A percentile compares a stretch with the other conserved stretches of the same genome.
Conservation (phyloP, 805 yeast species). For the Saccharomycopsis javanensis region DNA sequence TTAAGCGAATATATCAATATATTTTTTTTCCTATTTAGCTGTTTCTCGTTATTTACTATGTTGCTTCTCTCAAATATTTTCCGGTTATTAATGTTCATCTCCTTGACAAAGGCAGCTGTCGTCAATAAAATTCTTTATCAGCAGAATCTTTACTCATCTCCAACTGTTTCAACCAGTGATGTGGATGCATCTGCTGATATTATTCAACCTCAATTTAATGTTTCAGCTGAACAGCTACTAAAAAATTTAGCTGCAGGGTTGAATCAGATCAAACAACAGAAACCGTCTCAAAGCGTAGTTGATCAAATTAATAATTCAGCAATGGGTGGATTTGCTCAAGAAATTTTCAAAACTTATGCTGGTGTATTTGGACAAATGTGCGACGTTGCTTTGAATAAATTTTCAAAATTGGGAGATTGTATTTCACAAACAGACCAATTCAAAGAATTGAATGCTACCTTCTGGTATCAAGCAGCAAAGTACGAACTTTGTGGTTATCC, state of each 20-base stretch:
- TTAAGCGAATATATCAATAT: no score
- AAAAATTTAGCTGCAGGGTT: not conserved
- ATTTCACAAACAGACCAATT: slow-evolving; percentile 11
- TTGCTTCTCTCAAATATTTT: not conserved
- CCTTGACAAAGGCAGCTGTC: not conserved
- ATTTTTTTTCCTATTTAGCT: not conserved
- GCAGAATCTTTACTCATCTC: not conserved
- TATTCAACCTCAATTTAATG: not conserved
- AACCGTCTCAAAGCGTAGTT: not conserved
- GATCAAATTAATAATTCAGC: not conserved
- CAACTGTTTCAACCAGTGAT: not conserved
- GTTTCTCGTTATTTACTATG: not conserved
- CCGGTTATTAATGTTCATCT: not conserved
- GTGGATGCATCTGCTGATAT: not conserved
- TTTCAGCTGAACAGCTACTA: not conserved
- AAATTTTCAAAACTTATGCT: slow-evolving; percentile 2
- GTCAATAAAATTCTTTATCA: not conserved
- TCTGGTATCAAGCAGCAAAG: slow-evolving; percentile 19
- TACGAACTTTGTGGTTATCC: slow-evolving; percentile 17
- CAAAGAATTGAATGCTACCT: slow-evolving; percentile 7
- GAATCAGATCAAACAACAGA: not conserved
- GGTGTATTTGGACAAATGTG: slow-evolving; percentile 15
- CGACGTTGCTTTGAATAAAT: slow-evolving; percentile 6
- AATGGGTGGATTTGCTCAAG: not conserved
- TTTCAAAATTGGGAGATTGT: slow-evolving; percentile 15